phyloP scores from a whole-genome alignment of 2,329 filamentous ascomycete genomes.

The Colletotrichum trifolii region DNA sequence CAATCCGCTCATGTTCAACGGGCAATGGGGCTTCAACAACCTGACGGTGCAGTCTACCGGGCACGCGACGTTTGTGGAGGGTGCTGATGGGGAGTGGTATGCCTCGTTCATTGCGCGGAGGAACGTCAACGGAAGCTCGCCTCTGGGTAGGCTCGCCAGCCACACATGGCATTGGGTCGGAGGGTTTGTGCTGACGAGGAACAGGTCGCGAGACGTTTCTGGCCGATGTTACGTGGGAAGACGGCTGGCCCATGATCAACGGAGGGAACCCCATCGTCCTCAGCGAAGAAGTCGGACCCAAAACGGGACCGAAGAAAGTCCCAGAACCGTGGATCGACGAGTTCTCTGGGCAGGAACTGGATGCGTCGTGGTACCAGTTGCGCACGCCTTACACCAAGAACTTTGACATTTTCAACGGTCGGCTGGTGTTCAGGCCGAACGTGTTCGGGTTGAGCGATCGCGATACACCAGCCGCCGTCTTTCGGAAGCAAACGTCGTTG shows the following conservation, averaged over 20 bases:
- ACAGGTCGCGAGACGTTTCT: conserved; percentile 38
- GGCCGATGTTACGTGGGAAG: conserved; percentile 36
- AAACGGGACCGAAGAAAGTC: background rate
- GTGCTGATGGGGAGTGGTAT: conserved; percentile 38
- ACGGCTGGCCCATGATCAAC: conserved; percentile 40
- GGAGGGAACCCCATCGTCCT: conserved; percentile 26
- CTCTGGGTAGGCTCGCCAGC: conserved; percentile 20
- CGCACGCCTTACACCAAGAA: conserved; percentile 28
- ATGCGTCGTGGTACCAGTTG: conserved; percentile 28
- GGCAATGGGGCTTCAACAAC: conserved; percentile 26
- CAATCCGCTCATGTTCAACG: conserved; percentile 47
- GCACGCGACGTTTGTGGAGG: conserved; percentile 38
- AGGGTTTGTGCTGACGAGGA: background rate
- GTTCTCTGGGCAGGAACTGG: conserved; percentile 4
- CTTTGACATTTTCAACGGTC: conserved; percentile 13
- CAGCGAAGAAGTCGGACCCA: conserved; percentile 18
- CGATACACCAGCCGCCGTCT: conserved; percentile 42
- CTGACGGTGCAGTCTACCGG: conserved; percentile 38
- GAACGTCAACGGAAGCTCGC: conserved; percentile 33
- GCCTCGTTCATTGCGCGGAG: conserved; percentile 38
- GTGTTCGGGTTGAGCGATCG: conserved; percentile 43
- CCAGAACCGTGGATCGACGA: conserved; percentile 14
- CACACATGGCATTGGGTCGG: background rate
- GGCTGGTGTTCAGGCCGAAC: conserved; percentile 46
- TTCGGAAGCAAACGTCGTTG: conserved; percentile 44